These are phyloP conservation scores for Euptelea pleiosperma DNA, from an alignment of 164 flowering plant genomes.

Conservation along the genomic window DNA sequence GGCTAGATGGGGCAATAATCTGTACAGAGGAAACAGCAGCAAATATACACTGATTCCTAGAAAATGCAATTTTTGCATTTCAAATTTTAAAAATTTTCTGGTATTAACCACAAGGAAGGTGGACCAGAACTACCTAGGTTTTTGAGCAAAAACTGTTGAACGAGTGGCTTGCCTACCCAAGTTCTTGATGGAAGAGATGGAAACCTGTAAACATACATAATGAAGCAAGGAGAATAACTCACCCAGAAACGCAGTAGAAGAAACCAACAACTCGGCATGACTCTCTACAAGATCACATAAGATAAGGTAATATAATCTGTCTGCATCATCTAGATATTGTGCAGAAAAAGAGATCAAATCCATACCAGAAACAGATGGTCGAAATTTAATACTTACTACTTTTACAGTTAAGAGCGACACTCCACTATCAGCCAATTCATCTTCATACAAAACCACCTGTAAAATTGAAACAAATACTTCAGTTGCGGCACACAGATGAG, in stretches of 20 bases:
- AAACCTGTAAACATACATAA: not conserved
- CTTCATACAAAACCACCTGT: constrained; percentile 92
- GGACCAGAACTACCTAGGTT: not conserved
- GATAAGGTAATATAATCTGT: constrained; percentile 9
- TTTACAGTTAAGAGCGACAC: constrained; percentile 90
- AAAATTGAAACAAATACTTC: constrained; percentile 10
- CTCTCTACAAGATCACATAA: constrained; percentile 58
- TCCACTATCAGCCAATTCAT: constrained; percentile 94
- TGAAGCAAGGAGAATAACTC: constrained; percentile 29
- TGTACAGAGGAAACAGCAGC: not conserved
- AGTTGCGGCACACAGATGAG: constrained; percentile 1
- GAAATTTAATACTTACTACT: constrained; percentile 57
- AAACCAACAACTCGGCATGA: constrained; percentile 98
- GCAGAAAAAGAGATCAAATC: not conserved
- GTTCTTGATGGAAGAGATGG: too few species aligned
- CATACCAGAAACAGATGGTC: not conserved
- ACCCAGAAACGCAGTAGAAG: constrained; percentile 98
- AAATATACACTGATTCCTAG: not conserved
- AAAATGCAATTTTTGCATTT: not conserved
- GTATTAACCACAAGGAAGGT: too few species aligned
- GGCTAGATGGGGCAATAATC: not conserved
- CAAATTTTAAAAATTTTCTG: not conserved
- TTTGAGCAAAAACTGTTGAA: not conserved
- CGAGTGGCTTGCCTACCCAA: not conserved
- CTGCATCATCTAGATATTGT: not conserved